Evolutionary conservation across 169 alveolate species (phyloP), one percentile per base, ranked within the genome.

Genomic region (Plasmodium billcollinsi): DNA sequence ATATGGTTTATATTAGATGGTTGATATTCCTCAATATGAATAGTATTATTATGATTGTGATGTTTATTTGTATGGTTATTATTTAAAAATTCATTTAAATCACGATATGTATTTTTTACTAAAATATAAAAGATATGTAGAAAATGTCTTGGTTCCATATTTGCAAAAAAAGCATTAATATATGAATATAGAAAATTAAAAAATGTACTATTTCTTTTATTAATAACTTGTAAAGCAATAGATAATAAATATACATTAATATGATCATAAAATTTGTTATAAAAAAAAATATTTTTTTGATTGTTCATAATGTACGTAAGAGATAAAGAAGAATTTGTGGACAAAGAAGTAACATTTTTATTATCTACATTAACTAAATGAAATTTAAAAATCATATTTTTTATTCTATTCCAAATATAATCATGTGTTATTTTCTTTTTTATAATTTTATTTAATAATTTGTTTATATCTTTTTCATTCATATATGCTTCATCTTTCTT

Each of bases 131-230:
- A 80, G 33, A 80, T 52, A 39, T 80, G 49, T 11, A 80, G 49
- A 52, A 80, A 80, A 8, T 80, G 90, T 0, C 90, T 43, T 39
- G 90, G 90, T 33, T 80, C 83, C 26, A 80, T 80, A 52, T 24
- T 54, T 39, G n/a, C n/a, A 43, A 21, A 56, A 62, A 24, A 54
- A 12, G 33, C 43, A 18, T 59, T 54, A 20, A 80, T 47, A 47
- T 80, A 80, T 5, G 72, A 29, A 26, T 67, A 80, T 24, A 80
- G 45, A 15, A 80, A 80, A 61, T 45, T 80, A 47, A 67, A 59
- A 12, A 80, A 29, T n/a, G 18, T 4, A 8, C 73, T 62, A 71
- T 61, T 56, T 71, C 83, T 80, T 69, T 39, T 80, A 62, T 80
- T 80, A 43, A 69, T 59, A 18, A 39, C 56, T 71, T 80, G 72